Percentiles rank a stretch among this genome's conserved stretches.
phyloP scores from a whole-genome alignment of 495 filamentous ascomycete species.

The Acidiella bohemica region DNA sequence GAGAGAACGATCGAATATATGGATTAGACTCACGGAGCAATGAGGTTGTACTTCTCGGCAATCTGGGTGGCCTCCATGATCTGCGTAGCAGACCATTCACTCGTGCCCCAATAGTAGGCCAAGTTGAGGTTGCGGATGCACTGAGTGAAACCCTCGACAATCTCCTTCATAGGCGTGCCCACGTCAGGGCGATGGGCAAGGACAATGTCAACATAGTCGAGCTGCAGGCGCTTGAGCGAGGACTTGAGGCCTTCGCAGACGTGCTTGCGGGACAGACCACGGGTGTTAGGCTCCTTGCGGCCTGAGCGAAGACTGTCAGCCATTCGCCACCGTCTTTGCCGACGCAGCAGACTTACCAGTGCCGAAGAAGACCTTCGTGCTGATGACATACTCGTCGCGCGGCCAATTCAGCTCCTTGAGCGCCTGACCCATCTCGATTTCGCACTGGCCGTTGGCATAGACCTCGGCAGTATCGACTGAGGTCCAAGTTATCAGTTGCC shows the following conservation, averaged over 20 bases:
- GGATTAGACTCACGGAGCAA: no score
- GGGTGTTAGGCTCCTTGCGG: constrained; percentile 38
- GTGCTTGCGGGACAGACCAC: constrained; percentile 35
- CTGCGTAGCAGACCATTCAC: constrained; percentile 42
- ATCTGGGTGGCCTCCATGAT: constrained; percentile 42
- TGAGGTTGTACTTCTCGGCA: constrained; percentile 43
- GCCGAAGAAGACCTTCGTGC: constrained; percentile 24
- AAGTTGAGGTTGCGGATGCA: constrained; percentile 33
- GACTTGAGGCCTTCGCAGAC: constrained; percentile 37
- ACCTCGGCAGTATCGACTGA: constrained; percentile 42
- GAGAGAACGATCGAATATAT: no score
- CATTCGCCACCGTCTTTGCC: background rate
- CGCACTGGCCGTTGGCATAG: constrained; percentile 42
- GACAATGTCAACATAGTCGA: constrained; percentile 37
- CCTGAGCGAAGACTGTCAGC: constrained; percentile 1
- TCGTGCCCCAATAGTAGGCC: constrained; percentile 42
- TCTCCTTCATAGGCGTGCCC: constrained; percentile 37
- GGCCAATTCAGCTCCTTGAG: constrained; percentile 40
- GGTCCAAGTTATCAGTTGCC: constrained; percentile 15
- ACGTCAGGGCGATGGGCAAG: constrained; percentile 35
- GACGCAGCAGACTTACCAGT: constrained; percentile 5
- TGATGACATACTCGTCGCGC: constrained; percentile 36
- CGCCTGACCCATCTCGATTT: constrained; percentile 44
- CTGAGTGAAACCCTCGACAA: constrained; percentile 39
- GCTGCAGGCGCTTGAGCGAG: constrained; percentile 32